phyloP scores from a whole-genome alignment of 495 filamentous ascomycete species.

The Penicillium roqueforti region DNA sequence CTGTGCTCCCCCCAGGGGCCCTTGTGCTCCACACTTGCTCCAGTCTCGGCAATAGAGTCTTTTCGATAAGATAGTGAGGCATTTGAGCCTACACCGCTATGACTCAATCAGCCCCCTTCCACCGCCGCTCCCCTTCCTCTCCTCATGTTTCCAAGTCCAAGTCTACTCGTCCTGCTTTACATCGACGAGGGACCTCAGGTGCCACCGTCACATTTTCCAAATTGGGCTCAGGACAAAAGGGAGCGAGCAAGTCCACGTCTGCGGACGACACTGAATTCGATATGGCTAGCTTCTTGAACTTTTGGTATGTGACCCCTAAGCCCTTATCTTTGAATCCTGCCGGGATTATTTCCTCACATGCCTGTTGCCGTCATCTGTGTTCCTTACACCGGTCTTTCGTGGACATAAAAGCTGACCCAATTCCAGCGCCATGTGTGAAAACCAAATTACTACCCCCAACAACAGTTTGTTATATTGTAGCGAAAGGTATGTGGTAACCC shows the following conservation, averaged over 20 bases:
- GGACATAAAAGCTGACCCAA: constrained; percentile 25
- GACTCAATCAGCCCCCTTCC: constrained; percentile 37
- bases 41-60: background rate
- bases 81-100: constrained; percentile 44
- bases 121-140: constrained; percentile 37
- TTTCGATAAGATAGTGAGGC: constrained; percentile 35
- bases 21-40: constrained; percentile 29
- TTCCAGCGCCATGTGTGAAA: constrained; percentile 58
- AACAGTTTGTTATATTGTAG: constrained; percentile 56
- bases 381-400: constrained; percentile 11
- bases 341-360: constrained; percentile 22
- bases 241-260: constrained; percentile 9
- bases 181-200: constrained; percentile 37
- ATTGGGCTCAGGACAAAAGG: constrained; percentile 35
- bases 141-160: constrained; percentile 34
- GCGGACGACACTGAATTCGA: constrained; percentile 45
- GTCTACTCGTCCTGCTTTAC: constrained; percentile 30
- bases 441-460: constrained; percentile 62
- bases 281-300: constrained; percentile 64
- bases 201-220: constrained; percentile 37
- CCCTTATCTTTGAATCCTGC: constrained; percentile 24
- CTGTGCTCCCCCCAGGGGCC: constrained; percentile 22
- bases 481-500: constrained; percentile 42
- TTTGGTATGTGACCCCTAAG: constrained; percentile 49
- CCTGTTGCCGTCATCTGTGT: constrained; percentile 20